These are phyloP conservation scores for Polytrichum commune DNA, from an alignment of 225 moss, liverwort and hornwort species.

Conservation along the genomic window DNA sequence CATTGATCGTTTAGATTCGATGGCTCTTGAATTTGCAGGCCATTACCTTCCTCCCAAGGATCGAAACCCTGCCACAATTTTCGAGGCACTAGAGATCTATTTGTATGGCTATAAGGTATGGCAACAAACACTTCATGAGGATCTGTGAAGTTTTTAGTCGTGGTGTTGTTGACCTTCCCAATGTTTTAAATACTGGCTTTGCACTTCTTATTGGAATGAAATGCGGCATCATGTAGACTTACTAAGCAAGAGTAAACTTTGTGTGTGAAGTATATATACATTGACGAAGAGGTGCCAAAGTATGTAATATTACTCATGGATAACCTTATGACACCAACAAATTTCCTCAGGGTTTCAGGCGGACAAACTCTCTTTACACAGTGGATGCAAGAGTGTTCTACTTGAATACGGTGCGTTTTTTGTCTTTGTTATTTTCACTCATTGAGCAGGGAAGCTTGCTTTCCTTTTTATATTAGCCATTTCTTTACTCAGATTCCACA, in stretches of 20 bases:
- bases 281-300: too few species aligned
- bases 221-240: too few species aligned
- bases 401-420: slow-evolving; percentile 73
- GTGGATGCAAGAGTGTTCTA: slow-evolving; percentile 82
- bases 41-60: slow-evolving; percentile 69
- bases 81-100: slow-evolving; percentile 78
- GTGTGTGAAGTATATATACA: too few species aligned
- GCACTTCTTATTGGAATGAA: too few species aligned
- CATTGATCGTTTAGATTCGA: slow-evolving; percentile 76
- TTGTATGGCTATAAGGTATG: slow-evolving; percentile 84
- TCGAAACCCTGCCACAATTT: slow-evolving; percentile 33
- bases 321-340: slow-evolving; percentile 18
- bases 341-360: slow-evolving; percentile 73
- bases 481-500: too few species aligned
- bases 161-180: background rate
- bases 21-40: slow-evolving; percentile 88
- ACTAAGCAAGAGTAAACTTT: too few species aligned
- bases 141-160: background rate
- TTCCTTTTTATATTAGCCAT: too few species aligned
- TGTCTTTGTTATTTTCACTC: too few species aligned
- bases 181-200: background rate
- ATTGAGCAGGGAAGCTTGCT: too few species aligned
- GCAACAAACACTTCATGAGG: background rate
- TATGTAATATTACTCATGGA: too few species aligned
- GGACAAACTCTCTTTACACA: slow-evolving; percentile 55